These are phyloP conservation scores for Lobosporangium transversale DNA, from an alignment of 192 early-diverging fungal species.

Conservation along the genomic window DNA sequence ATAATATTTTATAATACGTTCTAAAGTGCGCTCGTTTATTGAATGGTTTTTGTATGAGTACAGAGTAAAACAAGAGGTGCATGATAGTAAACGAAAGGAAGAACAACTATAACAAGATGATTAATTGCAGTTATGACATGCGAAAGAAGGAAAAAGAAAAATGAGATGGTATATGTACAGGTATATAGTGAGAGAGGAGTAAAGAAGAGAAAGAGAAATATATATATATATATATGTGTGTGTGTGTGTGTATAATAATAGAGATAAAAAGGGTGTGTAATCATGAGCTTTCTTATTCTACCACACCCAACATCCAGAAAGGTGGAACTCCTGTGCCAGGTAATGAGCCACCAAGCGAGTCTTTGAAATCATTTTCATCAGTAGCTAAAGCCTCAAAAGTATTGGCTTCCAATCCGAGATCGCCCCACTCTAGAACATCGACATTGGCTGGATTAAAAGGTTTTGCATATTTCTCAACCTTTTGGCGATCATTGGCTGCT, in stretches of 20 bases:
- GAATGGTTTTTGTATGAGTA: too few species aligned
- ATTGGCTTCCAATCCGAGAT: slow-evolving; percentile 39
- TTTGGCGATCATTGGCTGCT: not conserved
- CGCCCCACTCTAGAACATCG: slow-evolving; percentile 35
- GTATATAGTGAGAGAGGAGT: slow-evolving; percentile 3
- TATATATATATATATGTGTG: too few species aligned
- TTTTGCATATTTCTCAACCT: slow-evolving; percentile 17
- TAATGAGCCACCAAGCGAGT: slow-evolving; percentile 39
- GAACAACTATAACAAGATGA: not conserved
- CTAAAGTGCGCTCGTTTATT: too few species aligned
- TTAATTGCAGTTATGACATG: too few species aligned
- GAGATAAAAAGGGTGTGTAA: not conserved
- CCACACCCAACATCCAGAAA: slow-evolving; percentile 65
- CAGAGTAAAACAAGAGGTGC: not conserved
- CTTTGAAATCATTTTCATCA: slow-evolving; percentile 41
- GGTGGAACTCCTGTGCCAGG: slow-evolving; percentile 58
- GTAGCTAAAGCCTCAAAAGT: slow-evolving; percentile 36
- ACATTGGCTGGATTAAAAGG: slow-evolving; percentile 27
- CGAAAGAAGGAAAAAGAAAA: too few species aligned
- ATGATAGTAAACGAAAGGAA: not conserved
- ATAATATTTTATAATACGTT: too few species aligned
- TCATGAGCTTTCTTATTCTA: slow-evolving; percentile 32
- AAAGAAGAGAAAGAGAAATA: not conserved
- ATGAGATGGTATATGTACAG: slow-evolving; percentile 38
- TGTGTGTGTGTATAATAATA: not conserved